phyloP scores from a whole-genome alignment of 352 stramenopile species.

The Phytophthora cryptogea region DNA sequence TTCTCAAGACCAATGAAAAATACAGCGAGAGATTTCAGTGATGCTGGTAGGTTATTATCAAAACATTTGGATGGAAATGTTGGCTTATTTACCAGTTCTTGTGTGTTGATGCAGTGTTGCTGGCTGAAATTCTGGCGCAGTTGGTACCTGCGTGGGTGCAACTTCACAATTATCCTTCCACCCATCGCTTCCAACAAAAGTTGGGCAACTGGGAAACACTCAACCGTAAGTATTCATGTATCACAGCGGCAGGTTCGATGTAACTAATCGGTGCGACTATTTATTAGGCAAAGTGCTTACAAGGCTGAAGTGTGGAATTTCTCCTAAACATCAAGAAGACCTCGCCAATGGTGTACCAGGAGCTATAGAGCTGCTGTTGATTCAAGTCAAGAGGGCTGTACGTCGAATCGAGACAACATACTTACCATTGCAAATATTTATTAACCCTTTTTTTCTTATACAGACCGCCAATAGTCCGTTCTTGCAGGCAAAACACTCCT shows the following conservation, averaged over 20 bases:
- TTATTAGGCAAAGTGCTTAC: slow-evolving; percentile 49
- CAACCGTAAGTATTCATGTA: slow-evolving; percentile 38
- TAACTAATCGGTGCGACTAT: neutral
- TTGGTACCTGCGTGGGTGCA: slow-evolving; percentile 51
- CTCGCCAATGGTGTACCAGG: slow-evolving; percentile 45
- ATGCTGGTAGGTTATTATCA: slow-evolving; percentile 28
- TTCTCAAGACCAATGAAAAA: slow-evolving; percentile 50
- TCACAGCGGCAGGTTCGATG: neutral
- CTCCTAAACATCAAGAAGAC: slow-evolving; percentile 48
- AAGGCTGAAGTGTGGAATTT: slow-evolving; percentile 50
- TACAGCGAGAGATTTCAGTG: slow-evolving; percentile 53
- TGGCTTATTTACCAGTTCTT: neutral
- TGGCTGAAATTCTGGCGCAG: slow-evolving; percentile 57
- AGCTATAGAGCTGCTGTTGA: slow-evolving; percentile 44
- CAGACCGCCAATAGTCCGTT: slow-evolving; percentile 26
- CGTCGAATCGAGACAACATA: neutral
- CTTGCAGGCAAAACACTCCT: slow-evolving; percentile 15
- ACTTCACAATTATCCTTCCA: slow-evolving; percentile 51
- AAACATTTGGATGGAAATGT: neutral
- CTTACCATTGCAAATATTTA: neutral
- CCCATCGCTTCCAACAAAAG: slow-evolving; percentile 53
- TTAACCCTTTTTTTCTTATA: neutral
- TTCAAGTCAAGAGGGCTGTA: slow-evolving; percentile 53
- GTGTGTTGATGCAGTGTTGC: slow-evolving; percentile 28
- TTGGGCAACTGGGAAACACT: slow-evolving; percentile 60